A percentile compares a stretch with the other conserved stretches of the same genome.
phyloP scores from a whole-genome alignment of 805 yeast species.

The Hanseniaspora hatyaiensis region DNA sequence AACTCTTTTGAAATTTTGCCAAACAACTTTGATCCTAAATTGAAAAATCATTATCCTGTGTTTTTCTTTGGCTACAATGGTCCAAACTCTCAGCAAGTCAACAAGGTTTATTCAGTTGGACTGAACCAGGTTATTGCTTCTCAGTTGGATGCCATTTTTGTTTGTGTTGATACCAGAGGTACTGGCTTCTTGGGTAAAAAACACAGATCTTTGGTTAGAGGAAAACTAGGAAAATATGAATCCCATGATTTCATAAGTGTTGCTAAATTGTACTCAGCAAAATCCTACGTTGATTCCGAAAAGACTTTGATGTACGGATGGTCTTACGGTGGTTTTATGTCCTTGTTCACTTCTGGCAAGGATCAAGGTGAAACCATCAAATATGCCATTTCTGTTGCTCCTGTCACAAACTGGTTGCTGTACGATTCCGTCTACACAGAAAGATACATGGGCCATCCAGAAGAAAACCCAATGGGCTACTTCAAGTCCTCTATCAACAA shows the following conservation, averaged over 20 bases:
- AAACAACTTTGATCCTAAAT: constrained; percentile 46
- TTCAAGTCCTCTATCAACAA: constrained; percentile 43
- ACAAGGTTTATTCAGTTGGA: constrained; percentile 44
- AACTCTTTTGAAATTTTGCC: constrained; percentile 74
- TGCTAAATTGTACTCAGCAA: constrained; percentile 57
- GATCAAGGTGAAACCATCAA: constrained; percentile 67
- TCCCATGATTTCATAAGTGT: constrained; percentile 78
- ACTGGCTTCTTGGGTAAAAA: constrained; percentile 78
- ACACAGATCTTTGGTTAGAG: constrained; percentile 71
- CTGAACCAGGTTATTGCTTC: constrained; percentile 73
- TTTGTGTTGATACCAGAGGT: constrained; percentile 94
- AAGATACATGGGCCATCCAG: constrained; percentile 82
- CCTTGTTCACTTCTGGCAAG: constrained; percentile 75
- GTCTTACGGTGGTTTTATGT: constrained; percentile 94
- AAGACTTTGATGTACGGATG: constrained; percentile 91
- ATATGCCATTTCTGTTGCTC: constrained; percentile 93
- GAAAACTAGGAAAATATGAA: constrained; percentile 69
- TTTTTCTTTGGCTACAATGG: constrained; percentile 90
- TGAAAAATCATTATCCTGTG: constrained; percentile 58
- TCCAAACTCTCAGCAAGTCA: constrained; percentile 81
- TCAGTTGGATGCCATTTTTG: constrained; percentile 69
- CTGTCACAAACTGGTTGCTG: constrained; percentile 87
- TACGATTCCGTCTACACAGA: constrained; percentile 93
- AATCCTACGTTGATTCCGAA: constrained; percentile 51
- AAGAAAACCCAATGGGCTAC: constrained; percentile 56